Percentiles rank a stretch among this genome's conserved stretches.
Evolutionary conservation across 192 early-diverging fungal species (phyloP).

Genomic region (Coemansia sp.): DNA sequence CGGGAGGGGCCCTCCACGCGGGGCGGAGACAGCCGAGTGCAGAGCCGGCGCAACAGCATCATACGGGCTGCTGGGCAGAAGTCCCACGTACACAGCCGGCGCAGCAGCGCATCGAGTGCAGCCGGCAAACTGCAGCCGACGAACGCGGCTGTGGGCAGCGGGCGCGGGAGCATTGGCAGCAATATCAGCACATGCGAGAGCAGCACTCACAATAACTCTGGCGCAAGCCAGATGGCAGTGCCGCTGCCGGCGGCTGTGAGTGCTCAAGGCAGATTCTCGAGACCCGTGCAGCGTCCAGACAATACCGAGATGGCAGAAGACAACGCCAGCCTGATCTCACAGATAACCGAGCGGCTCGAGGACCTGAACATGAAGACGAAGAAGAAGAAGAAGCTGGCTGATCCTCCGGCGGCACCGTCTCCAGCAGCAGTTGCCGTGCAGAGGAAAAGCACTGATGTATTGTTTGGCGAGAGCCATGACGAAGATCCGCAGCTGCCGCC

Average conservation of each 20-base stretch:
- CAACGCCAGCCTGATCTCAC: slow-evolving; percentile 35
- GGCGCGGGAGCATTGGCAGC: slow-evolving; percentile 29
- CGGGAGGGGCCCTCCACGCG: too few species aligned
- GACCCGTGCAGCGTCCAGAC: not conserved
- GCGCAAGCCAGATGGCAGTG: slow-evolving; percentile 16
- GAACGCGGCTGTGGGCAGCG: not conserved
- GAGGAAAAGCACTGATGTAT: too few species aligned
- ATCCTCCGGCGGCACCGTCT: too few species aligned
- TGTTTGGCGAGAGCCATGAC: too few species aligned
- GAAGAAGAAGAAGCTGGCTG: too few species aligned
- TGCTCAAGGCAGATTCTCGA: slow-evolving; percentile 34
- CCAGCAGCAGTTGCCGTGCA: too few species aligned
- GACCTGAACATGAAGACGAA: slow-evolving; percentile 16
- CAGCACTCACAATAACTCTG: slow-evolving; percentile 11
- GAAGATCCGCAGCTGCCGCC: slow-evolving; percentile 22
- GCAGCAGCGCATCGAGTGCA: slow-evolving; percentile 24
- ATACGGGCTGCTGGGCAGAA: slow-evolving; percentile 7
- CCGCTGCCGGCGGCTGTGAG: slow-evolving; percentile 27
- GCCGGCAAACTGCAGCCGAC: slow-evolving; percentile 1
- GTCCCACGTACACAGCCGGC: slow-evolving; percentile 34
- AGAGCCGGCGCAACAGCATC: slow-evolving; percentile 22
- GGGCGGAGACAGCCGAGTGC: slow-evolving; percentile 12
- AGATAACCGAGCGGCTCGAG: slow-evolving; percentile 39
- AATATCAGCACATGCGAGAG: slow-evolving; percentile 26
- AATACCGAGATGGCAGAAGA: slow-evolving; percentile 11